A percentile compares a stretch with the other conserved stretches of the same genome.
Conservation (phyloP, 2,329 filamentous ascomycete species). For the Cercospora berteroae region DNA sequence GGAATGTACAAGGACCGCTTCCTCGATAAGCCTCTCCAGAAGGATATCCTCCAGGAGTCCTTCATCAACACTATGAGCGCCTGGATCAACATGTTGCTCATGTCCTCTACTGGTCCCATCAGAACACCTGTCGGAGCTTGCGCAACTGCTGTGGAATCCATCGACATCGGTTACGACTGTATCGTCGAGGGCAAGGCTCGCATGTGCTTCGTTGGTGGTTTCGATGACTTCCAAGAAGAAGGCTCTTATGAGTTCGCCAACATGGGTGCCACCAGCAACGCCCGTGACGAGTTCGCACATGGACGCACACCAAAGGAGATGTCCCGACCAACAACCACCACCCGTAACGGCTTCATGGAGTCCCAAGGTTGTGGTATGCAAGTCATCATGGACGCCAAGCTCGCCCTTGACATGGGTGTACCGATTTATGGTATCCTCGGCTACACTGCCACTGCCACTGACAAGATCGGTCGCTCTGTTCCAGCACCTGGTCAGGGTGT, state of each 20-base stretch:
- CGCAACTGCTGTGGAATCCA: constrained; percentile 92
- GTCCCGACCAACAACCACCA: constrained; percentile 96
- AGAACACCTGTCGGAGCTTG: constrained; percentile 98
- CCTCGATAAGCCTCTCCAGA: constrained; percentile 95
- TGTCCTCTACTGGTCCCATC: constrained; percentile 96
- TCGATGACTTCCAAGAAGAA: constrained; percentile 99
- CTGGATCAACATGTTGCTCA: constrained; percentile 98
- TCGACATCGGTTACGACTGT: constrained; percentile 97
- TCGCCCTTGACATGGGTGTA: constrained; percentile 97
- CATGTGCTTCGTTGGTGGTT: constrained; percentile 95
- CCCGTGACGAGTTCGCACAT: constrained; percentile 91
- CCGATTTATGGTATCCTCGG: constrained; percentile 95
- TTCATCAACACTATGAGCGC: constrained; percentile 99
- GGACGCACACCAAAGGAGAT: constrained; percentile 95
- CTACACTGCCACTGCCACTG: constrained; percentile 90
- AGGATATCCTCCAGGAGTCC: constrained; percentile 97
- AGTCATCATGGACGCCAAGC: constrained; percentile 94
- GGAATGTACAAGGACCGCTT: constrained; percentile 99
- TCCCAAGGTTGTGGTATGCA: constrained; percentile 98
- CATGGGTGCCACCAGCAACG: constrained; percentile 99
- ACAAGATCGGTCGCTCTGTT: constrained; percentile 98
- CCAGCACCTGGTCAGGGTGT: constrained; percentile 96
- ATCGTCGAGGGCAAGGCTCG: constrained; percentile 98
- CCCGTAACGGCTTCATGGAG: constrained; percentile 98
- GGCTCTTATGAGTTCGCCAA: constrained; percentile 99